Evolutionary conservation across 2,329 filamentous ascomycete species (phyloP).

Genomic region (Blastomyces gilchristii): DNA sequence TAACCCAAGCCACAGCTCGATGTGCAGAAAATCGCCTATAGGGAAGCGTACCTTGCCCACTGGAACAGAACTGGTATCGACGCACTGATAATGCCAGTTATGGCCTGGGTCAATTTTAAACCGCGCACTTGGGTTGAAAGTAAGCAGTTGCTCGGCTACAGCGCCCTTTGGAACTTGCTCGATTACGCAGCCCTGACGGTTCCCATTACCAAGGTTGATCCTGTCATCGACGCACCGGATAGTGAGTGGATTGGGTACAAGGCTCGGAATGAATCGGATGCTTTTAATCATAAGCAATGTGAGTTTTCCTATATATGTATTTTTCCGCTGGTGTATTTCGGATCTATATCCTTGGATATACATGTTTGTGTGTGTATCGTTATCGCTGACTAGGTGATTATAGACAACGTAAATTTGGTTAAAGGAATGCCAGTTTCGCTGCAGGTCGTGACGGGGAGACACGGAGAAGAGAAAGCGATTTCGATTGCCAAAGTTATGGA

Average conservation of each 20-base stretch:
- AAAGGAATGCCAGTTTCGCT: slow-evolving; percentile 28
- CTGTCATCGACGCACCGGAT: slow-evolving; percentile 18
- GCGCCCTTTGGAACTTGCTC: slow-evolving; percentile 52
- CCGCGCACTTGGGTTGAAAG: slow-evolving; percentile 27
- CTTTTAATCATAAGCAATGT: slow-evolving; percentile 28
- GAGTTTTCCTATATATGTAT: slow-evolving; percentile 6
- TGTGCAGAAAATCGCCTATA: slow-evolving; percentile 23
- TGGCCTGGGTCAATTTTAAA: slow-evolving; percentile 25
- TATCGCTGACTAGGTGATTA: not conserved
- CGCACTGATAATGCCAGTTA: slow-evolving; percentile 26
- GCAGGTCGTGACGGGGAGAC: slow-evolving; percentile 26
- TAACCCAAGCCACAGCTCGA: slow-evolving; percentile 16
- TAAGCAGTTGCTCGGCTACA: slow-evolving; percentile 42
- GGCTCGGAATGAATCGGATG: slow-evolving; percentile 25
- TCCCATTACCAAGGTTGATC: slow-evolving; percentile 31
- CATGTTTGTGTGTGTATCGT: not conserved
- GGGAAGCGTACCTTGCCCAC: slow-evolving; percentile 22
- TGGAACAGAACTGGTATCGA: slow-evolving; percentile 26
- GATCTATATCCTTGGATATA: not conserved
- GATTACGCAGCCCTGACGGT: slow-evolving; percentile 51
- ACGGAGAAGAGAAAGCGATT: slow-evolving; percentile 28
- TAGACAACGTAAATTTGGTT: slow-evolving; percentile 26
- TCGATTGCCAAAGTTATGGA: slow-evolving; percentile 25
- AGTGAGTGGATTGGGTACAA: slow-evolving; percentile 25
- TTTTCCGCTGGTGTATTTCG: not conserved